These are phyloP conservation scores for Xylaria intraflava DNA, from an alignment of 495 filamentous ascomycete genomes.

Conservation along the genomic window DNA sequence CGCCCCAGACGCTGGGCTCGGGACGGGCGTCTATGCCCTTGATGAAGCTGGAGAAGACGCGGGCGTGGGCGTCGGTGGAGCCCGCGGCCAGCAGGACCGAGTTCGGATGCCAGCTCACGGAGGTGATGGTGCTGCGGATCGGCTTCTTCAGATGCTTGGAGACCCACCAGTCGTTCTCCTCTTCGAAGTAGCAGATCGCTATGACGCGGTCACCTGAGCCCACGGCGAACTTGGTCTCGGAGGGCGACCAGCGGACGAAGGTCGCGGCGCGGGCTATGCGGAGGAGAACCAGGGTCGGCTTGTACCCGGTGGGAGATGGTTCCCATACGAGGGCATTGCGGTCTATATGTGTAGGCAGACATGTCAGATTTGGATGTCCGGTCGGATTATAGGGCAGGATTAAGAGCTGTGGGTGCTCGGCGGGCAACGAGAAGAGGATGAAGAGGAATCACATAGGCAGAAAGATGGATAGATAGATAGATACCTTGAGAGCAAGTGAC, in stretches of 20 bases:
- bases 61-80: constrained; percentile 93
- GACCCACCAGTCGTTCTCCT: constrained; percentile 99
- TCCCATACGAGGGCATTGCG: constrained; percentile 99
- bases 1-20: constrained; percentile 86
- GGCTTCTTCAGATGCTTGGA: constrained; percentile 99
- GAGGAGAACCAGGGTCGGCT: constrained; percentile 91
- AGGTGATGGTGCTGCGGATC: constrained; percentile 91
- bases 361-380: constrained; percentile 8
- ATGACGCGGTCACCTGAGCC: constrained; percentile 93
- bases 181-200: constrained; percentile 97
- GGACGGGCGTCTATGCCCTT: constrained; percentile 87
- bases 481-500: constrained; percentile 94
- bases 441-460: not conserved
- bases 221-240: constrained; percentile 93
- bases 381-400: not conserved
- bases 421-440: not conserved
- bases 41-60: constrained; percentile 92
- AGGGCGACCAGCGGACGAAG: constrained; percentile 94
- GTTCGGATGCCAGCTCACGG: constrained; percentile 93
- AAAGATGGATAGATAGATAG: not conserved
- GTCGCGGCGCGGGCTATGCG: constrained; percentile 96
- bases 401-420: not conserved
- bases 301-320: constrained; percentile 82
- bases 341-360: constrained; percentile 47
- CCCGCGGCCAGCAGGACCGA: constrained; percentile 89